Evolutionary conservation across 1,284 basidiomycete genomes (phyloP), one percentile per base, ranked within the genome.

Genomic region (Ceratobasidium sp.): DNA sequence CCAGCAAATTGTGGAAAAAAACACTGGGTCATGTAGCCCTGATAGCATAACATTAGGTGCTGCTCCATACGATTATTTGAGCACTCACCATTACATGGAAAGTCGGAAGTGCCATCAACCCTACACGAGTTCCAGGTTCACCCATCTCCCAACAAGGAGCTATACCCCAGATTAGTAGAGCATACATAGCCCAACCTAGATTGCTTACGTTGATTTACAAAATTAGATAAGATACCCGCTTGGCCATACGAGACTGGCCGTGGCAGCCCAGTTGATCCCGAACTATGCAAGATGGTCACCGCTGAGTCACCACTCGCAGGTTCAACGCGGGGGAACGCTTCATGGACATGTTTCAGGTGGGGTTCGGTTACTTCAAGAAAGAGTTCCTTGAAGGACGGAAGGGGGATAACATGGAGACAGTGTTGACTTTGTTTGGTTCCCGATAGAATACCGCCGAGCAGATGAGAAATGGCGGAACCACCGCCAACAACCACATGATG

Each of bases 1-100:
- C 73, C 73, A 9, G 60, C 66, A 53, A 56, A 56, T 48, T 63
- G 64, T 6, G 46, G 66, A 42, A 61, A 60, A 25, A 63, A 64
- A n/a, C 59, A 63, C 23, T 71, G 69, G 23, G 67, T 48, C 48
- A 71, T 63, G 18, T 48, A 59, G 7, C 54, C 64, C 59, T 73
- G 25, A 23, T 11, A 12, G 42, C 18, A 18, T 54, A 33, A 18
- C 36, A 16, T 28, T 28, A 7, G 59, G 5, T 14, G 23, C 18
- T 16, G n/a, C 40, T 11, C 23, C 18, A 59, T 44, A 60, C n/a
- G 21, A 40, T 30, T 8, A 1, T 40, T 58, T 23, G 18, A 30
- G 38, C 7, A 51, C 51, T 49, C 40, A 71, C 73, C 73, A 73
- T 73, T 21, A 69, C 73, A 63, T 73, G 73, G 48, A 73, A 73